Conservation (phyloP, 768 basidiomycete species). For the Agaricus bisporus region DNA sequence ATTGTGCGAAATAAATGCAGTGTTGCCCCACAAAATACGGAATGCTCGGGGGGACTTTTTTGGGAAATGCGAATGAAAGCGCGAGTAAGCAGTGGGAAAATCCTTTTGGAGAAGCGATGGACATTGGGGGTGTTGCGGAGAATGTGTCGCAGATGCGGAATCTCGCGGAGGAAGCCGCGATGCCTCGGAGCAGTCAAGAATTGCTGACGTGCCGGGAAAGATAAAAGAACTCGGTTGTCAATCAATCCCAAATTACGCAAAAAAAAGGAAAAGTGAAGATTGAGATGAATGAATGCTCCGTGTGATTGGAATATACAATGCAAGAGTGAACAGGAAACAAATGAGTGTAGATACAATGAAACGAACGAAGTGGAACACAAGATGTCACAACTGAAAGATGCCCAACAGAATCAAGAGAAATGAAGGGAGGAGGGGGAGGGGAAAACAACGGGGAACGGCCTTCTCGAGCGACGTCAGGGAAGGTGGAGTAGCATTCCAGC, state of each 20-base stretch:
- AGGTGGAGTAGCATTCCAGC: background rate
- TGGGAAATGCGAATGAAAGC: background rate
- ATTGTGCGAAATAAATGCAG: too few relatives aligned
- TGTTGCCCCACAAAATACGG: too few relatives aligned
- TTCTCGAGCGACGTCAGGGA: background rate
- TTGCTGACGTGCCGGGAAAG: constrained; percentile 4
- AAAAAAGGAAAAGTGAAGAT: background rate
- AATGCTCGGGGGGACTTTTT: too few relatives aligned
- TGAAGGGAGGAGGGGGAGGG: background rate
- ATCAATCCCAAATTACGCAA: constrained; percentile 6
- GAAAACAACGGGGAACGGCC: background rate
- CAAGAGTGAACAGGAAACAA: background rate
- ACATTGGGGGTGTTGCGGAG: background rate
- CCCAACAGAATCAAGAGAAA: constrained; percentile 9
- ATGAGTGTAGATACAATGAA: background rate
- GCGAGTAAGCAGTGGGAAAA: background rate
- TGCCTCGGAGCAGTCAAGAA: background rate
- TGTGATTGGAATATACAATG: constrained; percentile 9
- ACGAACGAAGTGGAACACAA: background rate
- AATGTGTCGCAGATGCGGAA: background rate
- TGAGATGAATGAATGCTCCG: constrained; percentile 2
- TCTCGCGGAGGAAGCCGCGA: background rate
- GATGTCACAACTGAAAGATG: background rate
- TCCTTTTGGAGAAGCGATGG: background rate
- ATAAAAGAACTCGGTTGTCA: constrained; percentile 2